These are phyloP conservation scores for Verticillium zaregamsianum DNA, from an alignment of 2,329 filamentous ascomycete species.

Conservation along the genomic window DNA sequence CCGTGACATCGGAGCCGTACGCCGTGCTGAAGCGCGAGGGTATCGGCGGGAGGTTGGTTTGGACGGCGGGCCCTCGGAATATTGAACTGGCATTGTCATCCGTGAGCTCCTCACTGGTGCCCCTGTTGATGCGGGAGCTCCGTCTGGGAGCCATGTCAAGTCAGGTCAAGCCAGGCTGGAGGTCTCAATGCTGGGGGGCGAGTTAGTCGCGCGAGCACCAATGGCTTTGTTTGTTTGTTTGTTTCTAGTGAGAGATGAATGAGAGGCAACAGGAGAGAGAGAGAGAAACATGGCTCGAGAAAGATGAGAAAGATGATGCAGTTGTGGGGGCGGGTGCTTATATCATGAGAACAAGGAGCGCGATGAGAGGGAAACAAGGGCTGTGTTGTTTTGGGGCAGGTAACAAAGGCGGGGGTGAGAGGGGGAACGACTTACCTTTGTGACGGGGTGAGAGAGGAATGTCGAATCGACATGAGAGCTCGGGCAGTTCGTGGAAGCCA, in stretches of 20 bases:
- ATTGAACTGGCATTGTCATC: not conserved
- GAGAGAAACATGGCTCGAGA: not conserved
- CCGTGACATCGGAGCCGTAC: slow-evolving; percentile 14
- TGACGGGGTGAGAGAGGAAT: not conserved
- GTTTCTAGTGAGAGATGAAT: not conserved
- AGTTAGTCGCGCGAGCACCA: not conserved
- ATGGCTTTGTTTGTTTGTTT: not conserved
- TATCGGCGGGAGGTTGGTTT: slow-evolving; percentile 15
- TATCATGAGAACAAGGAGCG: not conserved
- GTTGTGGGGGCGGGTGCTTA: not conserved
- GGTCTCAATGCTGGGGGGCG: not conserved
- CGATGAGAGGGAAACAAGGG: not conserved
- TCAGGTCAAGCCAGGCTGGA: not conserved
- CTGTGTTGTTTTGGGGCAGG: not conserved
- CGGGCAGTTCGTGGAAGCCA: not conserved
- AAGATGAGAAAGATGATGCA: not conserved
- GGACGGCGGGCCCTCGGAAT: slow-evolving; percentile 13
- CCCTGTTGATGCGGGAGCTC: slow-evolving; percentile 3
- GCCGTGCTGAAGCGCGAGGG: slow-evolving; percentile 15
- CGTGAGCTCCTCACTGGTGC: not conserved
- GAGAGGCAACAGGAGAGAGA: not conserved
- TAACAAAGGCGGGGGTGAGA: not conserved
- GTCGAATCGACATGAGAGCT: not conserved
- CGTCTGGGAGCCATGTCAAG: slow-evolving; percentile 11
- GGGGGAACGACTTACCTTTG: not conserved